Base-by-base conservation (phyloP, 208 protist genomes). In the Willaertia magna region DNA sequence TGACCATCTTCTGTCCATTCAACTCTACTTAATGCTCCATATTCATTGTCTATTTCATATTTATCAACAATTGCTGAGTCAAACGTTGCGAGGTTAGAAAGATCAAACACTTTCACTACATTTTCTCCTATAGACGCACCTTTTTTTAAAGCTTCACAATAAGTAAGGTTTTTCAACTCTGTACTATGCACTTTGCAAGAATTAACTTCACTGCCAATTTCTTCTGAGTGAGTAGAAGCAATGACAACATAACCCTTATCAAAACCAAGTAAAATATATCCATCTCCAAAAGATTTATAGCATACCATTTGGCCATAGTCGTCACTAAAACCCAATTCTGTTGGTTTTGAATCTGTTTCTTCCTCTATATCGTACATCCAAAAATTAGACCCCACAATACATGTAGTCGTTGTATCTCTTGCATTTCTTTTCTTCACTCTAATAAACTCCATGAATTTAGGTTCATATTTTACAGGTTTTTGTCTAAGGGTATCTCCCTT, bases 1-100 rank as follows among this genome's bases (percentile, higher is more conserved):
- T 96, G 94, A 12, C 96, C 96, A 79, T 97, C 95, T 11, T 90
- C 88, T 78, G 94, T 94, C 95, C 95, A 97, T 51, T 84, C 75
- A 79, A 89, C 82, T 20, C 59, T 42, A 4, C 91, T 92, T 42
- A 96, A 88, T 67, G 79, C 86, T 74, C 95, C 95, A 16, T 93
- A 84, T 40, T 95, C 91, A 1, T 51, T 74, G 16, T 94, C 90
- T 55, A 97, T 93, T 84, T 93, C 85, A 44, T 91, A 78, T 20
- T 81, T 55, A 46, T 89, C 87, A 78, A 85, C n/a, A 16, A 40
- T 49, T 0, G 55, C 51, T 42, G 87, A 83, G 4, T 43, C 40
- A 55, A 55, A 40, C 0, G 30, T 26, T n/a, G 30, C 43, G 81
- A 82, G 82, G 85, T 93, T 85, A 85, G 48, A 85, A 89, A 94